phyloP scores from a whole-genome alignment of 1,284 basidiomycete species.

The Cryptococcus sp. region DNA sequence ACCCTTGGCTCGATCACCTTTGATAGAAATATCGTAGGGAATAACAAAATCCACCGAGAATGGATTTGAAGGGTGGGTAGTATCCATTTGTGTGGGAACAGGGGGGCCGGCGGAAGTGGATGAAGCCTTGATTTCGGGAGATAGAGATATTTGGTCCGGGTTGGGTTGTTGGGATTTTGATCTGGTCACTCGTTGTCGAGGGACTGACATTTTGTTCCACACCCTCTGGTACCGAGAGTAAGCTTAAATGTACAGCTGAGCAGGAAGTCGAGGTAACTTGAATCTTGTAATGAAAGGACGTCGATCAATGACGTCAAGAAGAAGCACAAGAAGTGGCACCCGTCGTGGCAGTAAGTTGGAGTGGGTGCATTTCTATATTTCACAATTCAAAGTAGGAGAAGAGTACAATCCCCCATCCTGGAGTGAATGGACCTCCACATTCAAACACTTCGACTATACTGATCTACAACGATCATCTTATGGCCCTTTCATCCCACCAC shows the following conservation, averaged over 20 bases:
- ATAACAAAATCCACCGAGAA: constrained; percentile 45
- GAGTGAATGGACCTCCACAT: too few relatives aligned
- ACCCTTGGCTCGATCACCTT: constrained; percentile 11
- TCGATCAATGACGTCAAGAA: neutral
- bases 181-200: constrained; percentile 22
- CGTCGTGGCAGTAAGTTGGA: too few relatives aligned
- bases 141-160: neutral
- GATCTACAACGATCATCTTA: too few relatives aligned
- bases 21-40: constrained; percentile 27
- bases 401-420: too few relatives aligned
- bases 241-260: too few relatives aligned
- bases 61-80: constrained; percentile 28
- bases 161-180: constrained; percentile 24
- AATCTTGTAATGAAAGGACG: neutral
- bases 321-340: neutral
- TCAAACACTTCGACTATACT: too few relatives aligned
- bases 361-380: too few relatives aligned
- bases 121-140: constrained; percentile 1
- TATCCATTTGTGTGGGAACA: constrained; percentile 12
- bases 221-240: too few relatives aligned
- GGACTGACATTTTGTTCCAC: constrained; percentile 7
- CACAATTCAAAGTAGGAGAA: too few relatives aligned
- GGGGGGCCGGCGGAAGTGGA: constrained; percentile 33
- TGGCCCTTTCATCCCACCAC: neutral
- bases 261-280: neutral